These are phyloP conservation scores for Tephrocybe sp. DNA, from an alignment of 768 basidiomycete species.

Conservation along the genomic window DNA sequence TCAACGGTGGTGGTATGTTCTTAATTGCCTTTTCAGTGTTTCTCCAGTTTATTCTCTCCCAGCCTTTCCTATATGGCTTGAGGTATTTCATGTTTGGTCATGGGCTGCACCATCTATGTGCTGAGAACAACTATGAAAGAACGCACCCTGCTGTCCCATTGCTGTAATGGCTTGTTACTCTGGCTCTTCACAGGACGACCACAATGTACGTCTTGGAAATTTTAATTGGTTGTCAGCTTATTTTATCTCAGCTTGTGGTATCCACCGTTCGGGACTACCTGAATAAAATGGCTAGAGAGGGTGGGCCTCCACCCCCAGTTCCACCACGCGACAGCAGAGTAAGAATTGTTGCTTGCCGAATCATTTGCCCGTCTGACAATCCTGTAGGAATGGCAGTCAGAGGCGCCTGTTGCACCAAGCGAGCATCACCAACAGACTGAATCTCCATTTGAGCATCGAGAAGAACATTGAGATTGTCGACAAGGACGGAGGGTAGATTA, in stretches of 20 bases:
- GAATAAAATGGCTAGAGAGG: slow-evolving; percentile 49
- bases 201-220: slow-evolving; percentile 48
- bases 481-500: neutral
- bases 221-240: neutral
- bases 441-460: slow-evolving; percentile 38
- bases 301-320: slow-evolving; percentile 28
- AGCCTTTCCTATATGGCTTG: slow-evolving; percentile 87
- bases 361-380: neutral
- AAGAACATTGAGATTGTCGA: slow-evolving; percentile 6
- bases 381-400: slow-evolving; percentile 32
- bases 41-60: neutral
- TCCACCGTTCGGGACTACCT: slow-evolving; percentile 68
- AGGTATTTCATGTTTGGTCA: slow-evolving; percentile 40
- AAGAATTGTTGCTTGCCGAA: slow-evolving; percentile 2
- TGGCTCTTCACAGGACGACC: slow-evolving; percentile 78
- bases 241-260: slow-evolving; percentile 49
- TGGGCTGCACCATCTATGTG: neutral
- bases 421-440: slow-evolving; percentile 32
- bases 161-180: slow-evolving; percentile 78
- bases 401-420: slow-evolving; percentile 20
- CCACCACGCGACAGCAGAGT: slow-evolving; percentile 30
- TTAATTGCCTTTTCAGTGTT: neutral
- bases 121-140: slow-evolving; percentile 37
- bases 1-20: slow-evolving; percentile 75
- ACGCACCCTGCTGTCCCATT: slow-evolving; percentile 80